These are phyloP conservation scores for Gossypium ekmanianum DNA, from an alignment of 345 rosid genomes.

Conservation along the genomic window DNA sequence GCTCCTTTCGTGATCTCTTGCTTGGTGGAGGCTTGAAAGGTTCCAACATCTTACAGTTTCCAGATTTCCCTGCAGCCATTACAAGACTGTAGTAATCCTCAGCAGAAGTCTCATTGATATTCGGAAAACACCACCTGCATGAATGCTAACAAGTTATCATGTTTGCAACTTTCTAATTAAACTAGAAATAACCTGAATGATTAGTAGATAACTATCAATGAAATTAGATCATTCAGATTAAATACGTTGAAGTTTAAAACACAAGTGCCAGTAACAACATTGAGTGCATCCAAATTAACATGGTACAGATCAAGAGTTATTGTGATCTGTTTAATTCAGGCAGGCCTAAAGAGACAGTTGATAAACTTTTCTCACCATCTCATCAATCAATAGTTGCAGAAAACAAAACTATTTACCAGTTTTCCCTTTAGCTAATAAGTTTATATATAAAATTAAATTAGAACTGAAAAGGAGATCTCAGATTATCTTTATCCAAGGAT, in stretches of 20 bases:
- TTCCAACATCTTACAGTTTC: constrained; percentile 59
- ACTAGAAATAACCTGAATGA: background rate
- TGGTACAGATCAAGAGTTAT: background rate
- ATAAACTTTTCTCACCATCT: background rate
- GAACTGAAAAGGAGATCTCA: background rate
- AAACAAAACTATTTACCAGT: background rate
- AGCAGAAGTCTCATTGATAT: constrained; percentile 50
- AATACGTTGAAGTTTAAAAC: background rate
- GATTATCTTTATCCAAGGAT: background rate
- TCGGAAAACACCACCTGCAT: constrained; percentile 64
- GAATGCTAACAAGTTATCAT: constrained; percentile 16
- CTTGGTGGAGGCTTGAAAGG: constrained; percentile 63
- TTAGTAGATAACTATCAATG: background rate
- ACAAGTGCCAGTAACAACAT: background rate
- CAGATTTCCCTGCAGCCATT: constrained; percentile 80
- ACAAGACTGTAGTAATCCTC: constrained; percentile 64
- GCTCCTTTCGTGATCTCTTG: constrained; percentile 73
- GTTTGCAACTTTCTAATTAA: background rate
- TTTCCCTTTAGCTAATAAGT: background rate
- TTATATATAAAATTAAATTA: background rate
- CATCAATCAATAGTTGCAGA: background rate
- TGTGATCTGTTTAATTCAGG: background rate
- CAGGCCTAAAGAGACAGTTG: background rate
- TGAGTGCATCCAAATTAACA: background rate
- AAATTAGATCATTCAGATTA: background rate